A percentile compares a stretch with the other conserved stretches of the same genome.
Evolutionary conservation across 1,284 basidiomycete genomes (phyloP).

Genomic region (Salmacisia buchloeana): DNA sequence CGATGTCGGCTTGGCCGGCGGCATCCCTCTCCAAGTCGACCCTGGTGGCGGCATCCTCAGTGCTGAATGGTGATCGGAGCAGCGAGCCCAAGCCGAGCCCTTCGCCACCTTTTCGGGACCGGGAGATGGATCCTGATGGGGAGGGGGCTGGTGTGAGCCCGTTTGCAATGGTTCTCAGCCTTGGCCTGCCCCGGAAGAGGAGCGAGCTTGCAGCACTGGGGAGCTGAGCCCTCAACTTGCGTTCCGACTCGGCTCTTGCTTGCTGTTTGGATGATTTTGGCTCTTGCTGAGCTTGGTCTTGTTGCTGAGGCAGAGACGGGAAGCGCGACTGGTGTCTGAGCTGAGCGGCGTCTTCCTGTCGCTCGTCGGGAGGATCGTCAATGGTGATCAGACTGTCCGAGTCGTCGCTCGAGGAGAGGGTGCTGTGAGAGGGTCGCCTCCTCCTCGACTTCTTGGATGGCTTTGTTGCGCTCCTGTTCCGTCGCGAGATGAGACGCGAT

Average conservation of each 20-base stretch:
- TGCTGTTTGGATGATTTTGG: too few relatives aligned
- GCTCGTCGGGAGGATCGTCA: background rate
- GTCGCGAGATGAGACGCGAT: background rate
- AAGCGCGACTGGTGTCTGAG: too few relatives aligned
- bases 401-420: background rate
- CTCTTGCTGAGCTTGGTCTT: background rate
- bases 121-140: background rate
- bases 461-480: background rate
- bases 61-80: background rate
- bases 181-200: background rate
- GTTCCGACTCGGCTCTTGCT: background rate
- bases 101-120: background rate
- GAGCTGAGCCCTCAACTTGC: background rate
- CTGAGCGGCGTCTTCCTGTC: background rate
- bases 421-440: background rate
- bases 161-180: background rate
- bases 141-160: background rate
- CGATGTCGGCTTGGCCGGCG: too few relatives aligned
- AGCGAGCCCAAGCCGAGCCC: background rate
- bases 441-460: background rate
- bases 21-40: too few relatives aligned
- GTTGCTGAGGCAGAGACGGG: background rate
- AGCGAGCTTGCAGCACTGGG: background rate
- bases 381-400: slow-evolving; percentile 1
- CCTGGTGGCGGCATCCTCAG: too few relatives aligned